Evolutionary conservation across 345 rosid genomes (phyloP), one percentile per base, ranked within the genome.

Genomic region (Salix udensis): DNA sequence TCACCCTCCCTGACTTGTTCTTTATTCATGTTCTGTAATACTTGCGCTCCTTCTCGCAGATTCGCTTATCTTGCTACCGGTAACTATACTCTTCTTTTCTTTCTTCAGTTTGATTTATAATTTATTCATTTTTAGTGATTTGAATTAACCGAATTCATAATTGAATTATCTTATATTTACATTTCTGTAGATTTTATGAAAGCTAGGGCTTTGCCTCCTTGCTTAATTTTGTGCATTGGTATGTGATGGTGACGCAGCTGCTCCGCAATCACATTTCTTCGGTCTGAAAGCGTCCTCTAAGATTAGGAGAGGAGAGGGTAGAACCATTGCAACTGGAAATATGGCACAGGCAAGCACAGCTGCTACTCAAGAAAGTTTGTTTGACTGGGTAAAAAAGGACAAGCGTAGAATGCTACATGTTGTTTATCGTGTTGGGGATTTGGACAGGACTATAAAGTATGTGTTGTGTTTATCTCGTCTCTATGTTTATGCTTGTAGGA

Each of bases 361-460:
- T 72, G 85, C 89, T 72, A 65, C 88, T 42, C 90, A 88, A 79
- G 97, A 93, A 34, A 91, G 81, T 84, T 78, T 83, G 52, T 76
- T 91, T 12, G 85, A 78, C 48, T 79, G 82, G 85, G 82, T 79
- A 15, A 82, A 79, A 77, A 85, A 84, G 78, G 99, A 96, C 72
- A 92, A 92, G 73, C 88, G 99, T 74, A 87, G 98, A 85, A 80
- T 96, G 94, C 88, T 94, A 61, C 98, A 96, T 84, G 99, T 91
- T 50, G 98, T 96, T 81, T 96, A 96, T 82, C 98, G 99, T 19
- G 99, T 96, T 68, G 99, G 97, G 58, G 98, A 96, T 83, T 74
- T 96, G 86, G 99, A 96, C 77, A 83, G 92, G 77, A 96, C 99
- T 21, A 90, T 96, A 42, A 96, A 96, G 99, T 96, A 87, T 42